phyloP scores from a whole-genome alignment of 306 rosid species.

The Trifolium fragiferum region DNA sequence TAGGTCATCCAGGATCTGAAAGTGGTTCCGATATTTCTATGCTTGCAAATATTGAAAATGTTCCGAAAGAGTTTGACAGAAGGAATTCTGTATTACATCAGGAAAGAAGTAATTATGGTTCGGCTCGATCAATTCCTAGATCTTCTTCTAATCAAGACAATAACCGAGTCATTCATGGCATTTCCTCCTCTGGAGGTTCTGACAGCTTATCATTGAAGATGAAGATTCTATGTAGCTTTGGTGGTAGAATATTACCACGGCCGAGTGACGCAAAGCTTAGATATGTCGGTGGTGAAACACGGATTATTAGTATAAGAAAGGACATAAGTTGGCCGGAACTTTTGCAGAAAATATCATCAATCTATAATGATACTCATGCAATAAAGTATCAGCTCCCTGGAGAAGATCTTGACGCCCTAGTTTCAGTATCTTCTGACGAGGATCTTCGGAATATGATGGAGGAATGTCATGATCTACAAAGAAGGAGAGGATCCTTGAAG shows the following conservation, averaged over 20 bases:
- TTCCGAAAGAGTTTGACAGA: slow-evolving; percentile 63
- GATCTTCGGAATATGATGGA: slow-evolving; percentile 93
- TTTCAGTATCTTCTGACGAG: slow-evolving; percentile 85
- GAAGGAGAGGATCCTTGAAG: slow-evolving; percentile 61
- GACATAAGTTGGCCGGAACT: slow-evolving; percentile 73
- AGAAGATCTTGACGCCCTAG: slow-evolving; percentile 94
- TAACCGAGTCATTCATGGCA: slow-evolving; percentile 53
- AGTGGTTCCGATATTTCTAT: slow-evolving; percentile 62
- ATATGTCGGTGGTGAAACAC: slow-evolving; percentile 91
- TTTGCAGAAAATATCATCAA: slow-evolving; percentile 61
- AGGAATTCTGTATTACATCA: slow-evolving; percentile 53
- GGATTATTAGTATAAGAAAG: slow-evolving; percentile 68
- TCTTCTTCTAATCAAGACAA: slow-evolving; percentile 65
- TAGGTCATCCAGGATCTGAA: slow-evolving; percentile 69
- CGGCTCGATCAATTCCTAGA: slow-evolving; percentile 57
- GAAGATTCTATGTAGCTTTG: slow-evolving; percentile 88
- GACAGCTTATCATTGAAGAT: slow-evolving; percentile 59
- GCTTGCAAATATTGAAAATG: slow-evolving; percentile 58
- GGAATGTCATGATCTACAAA: slow-evolving; percentile 64
- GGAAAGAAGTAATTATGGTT: slow-evolving; percentile 63
- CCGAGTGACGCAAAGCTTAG: slow-evolving; percentile 88
- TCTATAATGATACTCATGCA: slow-evolving; percentile 57
- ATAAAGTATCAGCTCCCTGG: slow-evolving; percentile 95
- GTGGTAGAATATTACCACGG: slow-evolving; percentile 81
- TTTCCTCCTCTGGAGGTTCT: slow-evolving; percentile 59